A percentile compares a stretch with the other conserved stretches of the same genome.
These are phyloP conservation scores for Phialophora macrospora DNA, from an alignment of 2,329 filamentous ascomycete genomes.

Conservation along the genomic window DNA sequence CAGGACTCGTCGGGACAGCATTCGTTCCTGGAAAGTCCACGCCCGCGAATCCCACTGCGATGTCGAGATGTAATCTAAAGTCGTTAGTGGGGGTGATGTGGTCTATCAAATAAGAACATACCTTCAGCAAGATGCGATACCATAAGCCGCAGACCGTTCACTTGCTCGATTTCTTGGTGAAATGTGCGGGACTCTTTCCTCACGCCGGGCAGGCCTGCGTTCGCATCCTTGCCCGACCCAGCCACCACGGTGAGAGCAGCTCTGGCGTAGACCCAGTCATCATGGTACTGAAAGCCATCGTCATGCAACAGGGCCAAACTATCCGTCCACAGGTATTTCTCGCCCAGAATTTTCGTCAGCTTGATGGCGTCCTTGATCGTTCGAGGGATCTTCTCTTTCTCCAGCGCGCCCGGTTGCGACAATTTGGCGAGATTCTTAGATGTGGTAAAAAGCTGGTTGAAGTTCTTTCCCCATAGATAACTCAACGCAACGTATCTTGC, in stretches of 20 bases:
- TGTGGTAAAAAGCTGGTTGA: conserved; percentile 39
- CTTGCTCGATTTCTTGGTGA: conserved; percentile 39
- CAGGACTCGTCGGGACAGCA: conserved; percentile 46
- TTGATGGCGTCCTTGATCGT: conserved; percentile 40
- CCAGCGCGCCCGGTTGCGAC: conserved; percentile 35
- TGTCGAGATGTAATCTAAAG: conserved; percentile 39
- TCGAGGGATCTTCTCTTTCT: conserved; percentile 37
- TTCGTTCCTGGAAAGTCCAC: conserved; percentile 50
- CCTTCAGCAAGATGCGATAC: conserved; percentile 39
- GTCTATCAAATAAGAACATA: conserved; percentile 5
- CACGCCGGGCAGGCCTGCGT: conserved; percentile 40
- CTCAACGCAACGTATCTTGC: conserved; percentile 39
- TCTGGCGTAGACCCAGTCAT: conserved; percentile 40
- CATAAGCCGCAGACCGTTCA: conserved; percentile 38
- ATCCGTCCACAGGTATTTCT: conserved; percentile 40
- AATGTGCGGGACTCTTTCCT: conserved; percentile 39
- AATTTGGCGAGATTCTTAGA: conserved; percentile 36
- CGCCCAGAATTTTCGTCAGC: conserved; percentile 38
- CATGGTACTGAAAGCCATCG: conserved; percentile 39
- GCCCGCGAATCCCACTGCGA: conserved; percentile 46
- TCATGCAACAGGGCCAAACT: conserved; percentile 39
- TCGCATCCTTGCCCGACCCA: conserved; percentile 38
- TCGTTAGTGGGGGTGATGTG: conserved; percentile 8
- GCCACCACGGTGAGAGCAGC: conserved; percentile 37
- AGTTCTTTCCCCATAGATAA: conserved; percentile 41